Percentiles rank a stretch among this genome's conserved stretches.
phyloP scores from a whole-genome alignment of 345 rosid genomes.

The Syzygium oleosum region DNA sequence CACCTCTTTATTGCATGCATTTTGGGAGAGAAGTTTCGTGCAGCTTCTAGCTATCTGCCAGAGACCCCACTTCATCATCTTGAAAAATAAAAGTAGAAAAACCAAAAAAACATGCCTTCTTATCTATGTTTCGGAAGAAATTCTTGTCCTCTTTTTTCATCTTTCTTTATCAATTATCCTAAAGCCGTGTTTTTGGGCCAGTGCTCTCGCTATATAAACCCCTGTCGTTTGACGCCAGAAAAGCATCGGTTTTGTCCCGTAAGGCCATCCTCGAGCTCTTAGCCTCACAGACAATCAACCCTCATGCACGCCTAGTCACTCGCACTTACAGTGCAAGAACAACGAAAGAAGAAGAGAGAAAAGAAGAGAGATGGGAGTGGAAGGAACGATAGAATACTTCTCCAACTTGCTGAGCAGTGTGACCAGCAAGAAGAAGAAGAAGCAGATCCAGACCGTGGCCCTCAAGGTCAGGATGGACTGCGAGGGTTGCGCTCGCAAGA shows the following conservation, averaged over 20 bases:
- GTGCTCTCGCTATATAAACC: not conserved
- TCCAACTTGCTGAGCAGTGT: constrained; percentile 37
- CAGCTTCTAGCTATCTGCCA: not conserved
- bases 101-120: not conserved
- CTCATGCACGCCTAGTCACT: not conserved
- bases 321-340: not conserved
- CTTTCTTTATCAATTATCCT: not conserved
- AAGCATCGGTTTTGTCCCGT: not conserved
- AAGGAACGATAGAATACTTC: constrained; percentile 65
- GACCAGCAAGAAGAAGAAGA: constrained; percentile 46
- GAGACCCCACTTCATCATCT: not conserved
- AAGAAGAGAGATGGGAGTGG: constrained; percentile 53
- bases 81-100: not conserved
- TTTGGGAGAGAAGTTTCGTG: not conserved
- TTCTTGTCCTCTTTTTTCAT: not conserved
- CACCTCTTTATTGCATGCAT: not conserved
- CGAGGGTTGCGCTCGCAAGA: constrained; percentile 80
- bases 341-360: not conserved
- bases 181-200: not conserved
- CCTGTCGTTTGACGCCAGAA: not conserved
- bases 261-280: not conserved
- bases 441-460: constrained; percentile 62
- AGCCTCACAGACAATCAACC: not conserved
- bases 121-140: not conserved
- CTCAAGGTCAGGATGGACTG: constrained; percentile 84